Conservation (phyloP, 331 rosid species). For the Saraca asoca region DNA sequence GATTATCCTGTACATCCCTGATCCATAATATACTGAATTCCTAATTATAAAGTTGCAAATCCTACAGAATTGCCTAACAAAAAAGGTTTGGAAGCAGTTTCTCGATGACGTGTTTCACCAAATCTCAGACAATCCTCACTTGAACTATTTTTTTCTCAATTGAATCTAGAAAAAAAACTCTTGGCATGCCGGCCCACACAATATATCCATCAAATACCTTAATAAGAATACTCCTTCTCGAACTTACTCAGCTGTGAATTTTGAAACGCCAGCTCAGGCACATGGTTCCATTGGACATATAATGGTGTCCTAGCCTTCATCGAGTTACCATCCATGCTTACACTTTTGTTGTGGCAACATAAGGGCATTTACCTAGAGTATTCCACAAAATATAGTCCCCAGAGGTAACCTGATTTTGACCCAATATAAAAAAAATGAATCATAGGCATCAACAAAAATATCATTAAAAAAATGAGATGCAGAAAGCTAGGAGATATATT, state of each 20-base stretch:
- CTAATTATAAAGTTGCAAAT: background rate
- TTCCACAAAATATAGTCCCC: slow-evolving; percentile 97
- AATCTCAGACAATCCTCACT: background rate
- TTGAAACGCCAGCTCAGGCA: slow-evolving; percentile 23
- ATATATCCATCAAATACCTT: background rate
- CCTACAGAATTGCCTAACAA: background rate
- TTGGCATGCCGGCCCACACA: slow-evolving; percentile 6
- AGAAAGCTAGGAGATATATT: slow-evolving; percentile 5
- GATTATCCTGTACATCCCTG: background rate
- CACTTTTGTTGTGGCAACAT: slow-evolving; percentile 50
- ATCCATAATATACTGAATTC: background rate
- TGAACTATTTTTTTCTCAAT: background rate
- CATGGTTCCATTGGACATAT: slow-evolving; percentile 16
- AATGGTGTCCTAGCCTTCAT: slow-evolving; percentile 12
- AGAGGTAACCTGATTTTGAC: slow-evolving; percentile 57
- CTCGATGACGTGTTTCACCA: background rate
- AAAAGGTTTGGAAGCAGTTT: background rate
- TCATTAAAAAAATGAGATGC: slow-evolving; percentile 5
- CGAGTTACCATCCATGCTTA: slow-evolving; percentile 27
- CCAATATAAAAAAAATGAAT: slow-evolving; percentile 23
- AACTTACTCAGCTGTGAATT: slow-evolving; percentile 15
- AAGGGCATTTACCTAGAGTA: slow-evolving; percentile 81
- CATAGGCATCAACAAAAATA: background rate
- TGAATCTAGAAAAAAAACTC: background rate
- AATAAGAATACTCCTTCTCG: slow-evolving; percentile 9